A percentile compares a stretch with the other conserved stretches of the same genome.
Conservation (phyloP, 495 filamentous ascomycete genomes). For the Hamigera avellanea region DNA sequence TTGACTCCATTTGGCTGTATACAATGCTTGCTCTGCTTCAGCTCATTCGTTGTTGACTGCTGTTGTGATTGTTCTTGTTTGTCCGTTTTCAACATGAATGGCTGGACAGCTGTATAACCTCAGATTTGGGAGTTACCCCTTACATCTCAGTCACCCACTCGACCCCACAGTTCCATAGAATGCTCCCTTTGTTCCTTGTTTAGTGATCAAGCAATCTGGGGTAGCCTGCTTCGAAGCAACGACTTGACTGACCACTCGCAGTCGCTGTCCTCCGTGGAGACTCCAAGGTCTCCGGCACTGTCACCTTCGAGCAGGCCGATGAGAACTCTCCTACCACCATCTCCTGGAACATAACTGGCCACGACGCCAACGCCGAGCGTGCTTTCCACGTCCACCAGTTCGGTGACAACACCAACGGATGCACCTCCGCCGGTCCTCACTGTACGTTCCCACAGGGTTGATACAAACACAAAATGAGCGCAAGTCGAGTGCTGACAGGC, state of each 20-base stretch:
- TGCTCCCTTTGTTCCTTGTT: no score
- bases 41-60: conserved; percentile 6
- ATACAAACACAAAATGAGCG: neutral
- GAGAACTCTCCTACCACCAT: conserved; percentile 75
- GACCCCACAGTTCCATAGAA: no score
- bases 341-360: conserved; percentile 82
- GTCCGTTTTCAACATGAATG: neutral
- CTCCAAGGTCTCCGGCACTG: conserved; percentile 80
- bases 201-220: no score
- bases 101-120: neutral
- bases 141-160: no score
- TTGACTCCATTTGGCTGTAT: neutral
- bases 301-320: conserved; percentile 85
- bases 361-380: conserved; percentile 91
- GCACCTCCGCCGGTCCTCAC: conserved; percentile 93
- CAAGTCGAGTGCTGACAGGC: neutral
- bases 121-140: no score
- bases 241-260: conserved; percentile 18
- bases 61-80: neutral
- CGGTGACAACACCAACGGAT: conserved; percentile 99
- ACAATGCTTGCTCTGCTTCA: neutral
- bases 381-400: conserved; percentile 98
- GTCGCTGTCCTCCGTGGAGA: conserved; percentile 96
- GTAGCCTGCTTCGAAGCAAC: neutral
- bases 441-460: conserved; percentile 45